Conservation (phyloP, 2,329 filamentous ascomycete species). For the Cytospora schulzeri region DNA sequence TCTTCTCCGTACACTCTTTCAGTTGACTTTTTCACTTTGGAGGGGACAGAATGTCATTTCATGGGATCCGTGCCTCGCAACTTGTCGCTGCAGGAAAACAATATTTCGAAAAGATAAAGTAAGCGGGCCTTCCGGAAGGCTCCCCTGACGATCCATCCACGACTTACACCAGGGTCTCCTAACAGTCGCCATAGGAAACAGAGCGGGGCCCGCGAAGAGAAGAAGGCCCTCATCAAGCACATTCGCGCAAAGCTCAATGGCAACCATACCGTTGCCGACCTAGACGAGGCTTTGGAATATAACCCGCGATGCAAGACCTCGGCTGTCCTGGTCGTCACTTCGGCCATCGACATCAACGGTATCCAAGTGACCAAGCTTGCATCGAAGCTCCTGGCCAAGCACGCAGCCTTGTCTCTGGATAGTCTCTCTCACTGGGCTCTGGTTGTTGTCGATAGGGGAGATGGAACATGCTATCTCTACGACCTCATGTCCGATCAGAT, state of each 20-base stretch:
- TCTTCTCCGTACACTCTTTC: neutral
- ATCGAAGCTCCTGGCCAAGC: slow-evolving; percentile 25
- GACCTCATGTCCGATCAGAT: slow-evolving; percentile 21
- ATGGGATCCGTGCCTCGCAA: slow-evolving; percentile 23
- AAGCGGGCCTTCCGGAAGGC: neutral
- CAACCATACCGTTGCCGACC: slow-evolving; percentile 20
- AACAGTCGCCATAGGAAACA: slow-evolving; percentile 21
- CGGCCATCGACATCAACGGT: slow-evolving; percentile 25
- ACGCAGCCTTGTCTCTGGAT: slow-evolving; percentile 25
- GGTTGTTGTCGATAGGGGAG: slow-evolving; percentile 24
- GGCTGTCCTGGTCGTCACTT: slow-evolving; percentile 24
- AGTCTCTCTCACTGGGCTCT: slow-evolving; percentile 27
- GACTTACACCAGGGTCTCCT: neutral
- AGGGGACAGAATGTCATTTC: slow-evolving; percentile 23
- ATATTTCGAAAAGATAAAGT: slow-evolving; percentile 27
- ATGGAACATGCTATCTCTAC: slow-evolving; percentile 22
- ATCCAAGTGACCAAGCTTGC: slow-evolving; percentile 26
- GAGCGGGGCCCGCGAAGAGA: slow-evolving; percentile 27
- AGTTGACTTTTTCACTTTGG: neutral
- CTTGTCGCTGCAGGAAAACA: slow-evolving; percentile 25
- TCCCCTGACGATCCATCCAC: neutral
- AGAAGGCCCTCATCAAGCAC: slow-evolving; percentile 26
- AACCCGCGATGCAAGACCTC: slow-evolving; percentile 23
- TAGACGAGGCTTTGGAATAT: slow-evolving; percentile 25
- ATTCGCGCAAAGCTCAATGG: slow-evolving; percentile 25